These are phyloP conservation scores for Prunus persica DNA, from an alignment of 306 rosid species.

Conservation along the genomic window DNA sequence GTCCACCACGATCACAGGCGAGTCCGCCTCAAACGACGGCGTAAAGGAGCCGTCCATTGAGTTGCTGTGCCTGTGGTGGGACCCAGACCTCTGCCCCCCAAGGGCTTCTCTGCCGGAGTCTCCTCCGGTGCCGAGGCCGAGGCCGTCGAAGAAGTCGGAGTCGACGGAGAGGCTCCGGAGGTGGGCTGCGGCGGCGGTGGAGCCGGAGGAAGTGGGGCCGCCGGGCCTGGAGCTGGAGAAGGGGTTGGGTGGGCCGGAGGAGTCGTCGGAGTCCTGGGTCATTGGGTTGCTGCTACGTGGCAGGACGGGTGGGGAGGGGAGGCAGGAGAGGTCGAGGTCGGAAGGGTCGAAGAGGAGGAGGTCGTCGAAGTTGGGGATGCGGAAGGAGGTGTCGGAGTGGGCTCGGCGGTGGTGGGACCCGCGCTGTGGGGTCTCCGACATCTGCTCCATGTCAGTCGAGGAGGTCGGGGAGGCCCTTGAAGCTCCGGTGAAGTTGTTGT, in stretches of 20 bases:
- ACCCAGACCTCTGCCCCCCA: slow-evolving; percentile 44
- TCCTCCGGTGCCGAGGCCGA: slow-evolving; percentile 35
- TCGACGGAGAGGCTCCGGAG: slow-evolving; percentile 82
- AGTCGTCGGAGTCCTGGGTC: slow-evolving; percentile 58
- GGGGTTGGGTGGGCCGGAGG: slow-evolving; percentile 32
- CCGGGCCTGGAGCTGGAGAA: slow-evolving; percentile 22
- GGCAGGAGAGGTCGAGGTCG: slow-evolving; percentile 75
- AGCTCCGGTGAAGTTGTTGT: not conserved
- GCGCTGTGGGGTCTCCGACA: slow-evolving; percentile 67
- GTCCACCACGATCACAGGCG: slow-evolving; percentile 32
- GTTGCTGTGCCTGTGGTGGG: slow-evolving; percentile 68
- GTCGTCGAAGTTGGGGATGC: slow-evolving; percentile 76
- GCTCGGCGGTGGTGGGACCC: slow-evolving; percentile 90
- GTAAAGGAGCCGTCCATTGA: slow-evolving; percentile 76
- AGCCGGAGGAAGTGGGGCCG: slow-evolving; percentile 17
- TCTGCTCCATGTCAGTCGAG: slow-evolving; percentile 51
- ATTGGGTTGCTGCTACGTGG: slow-evolving; percentile 25
- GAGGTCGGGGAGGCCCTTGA: slow-evolving; percentile 19
- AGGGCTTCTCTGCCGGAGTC: slow-evolving; percentile 25
- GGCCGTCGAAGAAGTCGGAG: slow-evolving; percentile 81
- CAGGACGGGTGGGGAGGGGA: slow-evolving; percentile 46
- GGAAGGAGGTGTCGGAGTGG: slow-evolving; percentile 86
- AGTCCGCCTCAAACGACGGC: slow-evolving; percentile 64
- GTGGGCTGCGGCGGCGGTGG: slow-evolving; percentile 28
- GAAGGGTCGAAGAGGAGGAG: slow-evolving; percentile 87